Base-by-base conservation (phyloP, 2,329 filamentous ascomycete species). In the Botrytis hyacinthi region DNA sequence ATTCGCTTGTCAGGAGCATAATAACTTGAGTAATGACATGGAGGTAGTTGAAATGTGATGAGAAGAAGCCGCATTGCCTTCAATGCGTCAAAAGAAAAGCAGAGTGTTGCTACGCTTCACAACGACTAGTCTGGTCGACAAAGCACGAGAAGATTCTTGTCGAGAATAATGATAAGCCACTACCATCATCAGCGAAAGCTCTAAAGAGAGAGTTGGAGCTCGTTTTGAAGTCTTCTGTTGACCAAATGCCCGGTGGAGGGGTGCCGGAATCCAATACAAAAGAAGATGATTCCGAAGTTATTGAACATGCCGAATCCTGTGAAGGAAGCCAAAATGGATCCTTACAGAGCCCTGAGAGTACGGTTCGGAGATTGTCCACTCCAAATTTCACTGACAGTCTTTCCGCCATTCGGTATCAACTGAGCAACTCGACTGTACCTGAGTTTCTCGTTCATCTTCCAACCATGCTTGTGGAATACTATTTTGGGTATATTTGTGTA, bases 401-500 rank as follows among this genome's bases (percentile, higher is more conserved):
- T 7, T 73, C 76, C 22, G 77, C 78, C 10, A 79, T 79, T 70
- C 76, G 77, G 6, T 78, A 79, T 71, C 77, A 79, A 70, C 72
- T 79, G 7, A 74, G 77, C 16, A 77, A 74, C 29, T 79, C 77
- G 22, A 78, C 75, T 1, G 78, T 79, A 0, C 78, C 78, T 5
- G 76, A 78, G 51, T 79, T 79, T 51, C 74, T 79, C 3, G 67
- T 78, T 16, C 78, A 79, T 70, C 71, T 79, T 29, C 85, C 87
- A 5, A 88, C 87, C 65, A 84, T 87, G 63, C 82, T 91, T 26
- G 86, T 90, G 16, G 87, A 90, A 66, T 89, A 90, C 76, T 91
- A 90, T 76, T 91, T 91, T 81, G 87, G 87, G 76, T 87, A 90
- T 74, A 87, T 90, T 4, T 89, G 87, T 67, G 85, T 84, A 5